A percentile compares a stretch with the other conserved stretches of the same genome.
These are phyloP conservation scores for Gautieria morchelliformis DNA, from an alignment of 768 basidiomycete species.

Conservation along the genomic window DNA sequence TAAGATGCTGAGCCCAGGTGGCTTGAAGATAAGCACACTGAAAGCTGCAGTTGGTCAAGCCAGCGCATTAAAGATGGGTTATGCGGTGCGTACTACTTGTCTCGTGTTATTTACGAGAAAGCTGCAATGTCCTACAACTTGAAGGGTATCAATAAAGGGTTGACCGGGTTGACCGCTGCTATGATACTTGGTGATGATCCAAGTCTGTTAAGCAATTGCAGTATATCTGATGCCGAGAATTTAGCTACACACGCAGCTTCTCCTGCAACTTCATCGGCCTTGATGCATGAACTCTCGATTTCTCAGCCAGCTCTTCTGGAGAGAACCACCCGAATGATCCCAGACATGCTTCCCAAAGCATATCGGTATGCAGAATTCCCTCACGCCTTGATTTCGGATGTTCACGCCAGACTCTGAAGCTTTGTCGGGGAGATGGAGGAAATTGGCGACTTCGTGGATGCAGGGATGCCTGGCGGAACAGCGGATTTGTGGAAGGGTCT, in stretches of 20 bases:
- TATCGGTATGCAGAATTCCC: conserved; percentile 34
- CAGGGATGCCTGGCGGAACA: conserved; percentile 26
- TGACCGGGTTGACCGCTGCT: conserved; percentile 41
- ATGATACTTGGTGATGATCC: conserved; percentile 40
- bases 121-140: not conserved
- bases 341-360: conserved; percentile 49
- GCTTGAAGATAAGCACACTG: conserved; percentile 35
- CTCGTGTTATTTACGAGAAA: not conserved
- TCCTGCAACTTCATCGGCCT: conserved; percentile 50
- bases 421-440: conserved; percentile 54
- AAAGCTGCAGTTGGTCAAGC: conserved; percentile 46
- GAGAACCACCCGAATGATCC: conserved; percentile 29
- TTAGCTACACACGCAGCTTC: conserved; percentile 47
- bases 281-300: conserved; percentile 36
- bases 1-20: conserved; percentile 31
- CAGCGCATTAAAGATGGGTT: conserved; percentile 56
- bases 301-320: conserved; percentile 38
- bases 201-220: not conserved
- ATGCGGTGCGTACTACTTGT: conserved; percentile 35
- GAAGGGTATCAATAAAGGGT: conserved; percentile 53
- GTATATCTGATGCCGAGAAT: not conserved
- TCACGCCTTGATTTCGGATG: not conserved
- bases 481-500: conserved; percentile 40
- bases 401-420: not conserved
- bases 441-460: conserved; percentile 36